Evolutionary conservation across 371 early-diverging fungal species (phyloP).

Genomic region (Mucor racemosus): DNA sequence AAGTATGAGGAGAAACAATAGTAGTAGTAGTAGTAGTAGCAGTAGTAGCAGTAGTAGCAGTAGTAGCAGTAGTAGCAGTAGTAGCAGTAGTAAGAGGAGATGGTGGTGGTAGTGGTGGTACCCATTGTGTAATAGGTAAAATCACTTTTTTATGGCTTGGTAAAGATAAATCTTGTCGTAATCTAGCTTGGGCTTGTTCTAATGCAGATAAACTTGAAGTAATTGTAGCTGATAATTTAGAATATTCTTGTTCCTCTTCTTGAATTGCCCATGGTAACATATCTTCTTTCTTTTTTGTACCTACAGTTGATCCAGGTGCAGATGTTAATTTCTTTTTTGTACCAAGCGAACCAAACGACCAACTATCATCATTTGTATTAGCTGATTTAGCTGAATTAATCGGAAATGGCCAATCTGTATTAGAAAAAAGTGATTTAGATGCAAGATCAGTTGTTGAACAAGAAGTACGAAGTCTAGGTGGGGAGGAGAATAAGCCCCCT

Average conservation of each 20-base stretch:
- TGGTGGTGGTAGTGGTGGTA: background rate
- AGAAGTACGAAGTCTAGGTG: constrained; percentile 15
- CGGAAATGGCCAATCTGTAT: constrained; percentile 46
- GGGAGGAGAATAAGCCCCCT: constrained; percentile 21
- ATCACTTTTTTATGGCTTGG: background rate
- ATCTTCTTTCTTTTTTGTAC: constrained; percentile 19
- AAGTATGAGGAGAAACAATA: background rate
- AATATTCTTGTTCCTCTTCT: constrained; percentile 19
- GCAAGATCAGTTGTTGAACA: constrained; percentile 26
- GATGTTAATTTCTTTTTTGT: constrained; percentile 23
- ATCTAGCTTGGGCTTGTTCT: constrained; percentile 46
- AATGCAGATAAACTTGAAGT: constrained; percentile 32
- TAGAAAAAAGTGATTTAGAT: constrained; percentile 18
- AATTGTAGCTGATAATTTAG: constrained; percentile 12
- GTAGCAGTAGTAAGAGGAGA: background rate
- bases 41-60: background rate
- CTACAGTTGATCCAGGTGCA: constrained; percentile 14
- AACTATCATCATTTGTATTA: constrained; percentile 8
- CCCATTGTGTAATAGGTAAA: background rate
- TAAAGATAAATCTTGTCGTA: constrained; percentile 21
- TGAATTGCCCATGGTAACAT: constrained; percentile 25
- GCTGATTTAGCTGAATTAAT: background rate
- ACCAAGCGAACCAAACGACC: constrained; percentile 41
- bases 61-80: background rate
- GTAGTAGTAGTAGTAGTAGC: background rate